Evolutionary conservation across 306 rosid genomes (phyloP).

Genomic region (Clitoria ternatea): DNA sequence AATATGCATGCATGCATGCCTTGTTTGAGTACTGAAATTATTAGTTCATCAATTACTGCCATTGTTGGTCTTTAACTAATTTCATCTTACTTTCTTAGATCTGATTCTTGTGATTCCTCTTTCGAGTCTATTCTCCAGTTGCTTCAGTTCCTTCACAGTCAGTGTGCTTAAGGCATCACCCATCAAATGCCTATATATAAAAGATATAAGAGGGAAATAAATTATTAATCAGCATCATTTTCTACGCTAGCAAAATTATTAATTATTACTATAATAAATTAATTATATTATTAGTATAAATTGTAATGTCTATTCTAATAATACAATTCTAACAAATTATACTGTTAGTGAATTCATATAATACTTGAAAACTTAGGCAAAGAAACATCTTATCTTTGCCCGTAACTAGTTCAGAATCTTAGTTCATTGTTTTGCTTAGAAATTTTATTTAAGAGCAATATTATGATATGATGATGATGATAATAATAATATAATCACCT

Average conservation of each 20-base stretch:
- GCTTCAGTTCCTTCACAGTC: constrained; percentile 78
- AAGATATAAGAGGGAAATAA: neutral
- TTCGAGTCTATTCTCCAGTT: constrained; percentile 83
- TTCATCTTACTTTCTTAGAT: constrained; percentile 71
- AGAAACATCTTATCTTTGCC: neutral
- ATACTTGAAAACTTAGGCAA: neutral
- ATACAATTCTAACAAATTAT: no score
- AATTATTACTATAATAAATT: no score
- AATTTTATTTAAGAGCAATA: neutral
- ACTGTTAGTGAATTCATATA: no score
- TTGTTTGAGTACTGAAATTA: neutral
- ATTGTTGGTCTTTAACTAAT: neutral
- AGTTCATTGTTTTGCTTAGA: neutral
- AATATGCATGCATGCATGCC: no score
- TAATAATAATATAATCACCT: constrained; percentile 39
- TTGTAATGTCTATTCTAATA: no score
- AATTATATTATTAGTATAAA: no score
- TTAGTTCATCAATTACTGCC: neutral
- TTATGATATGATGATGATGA: neutral
- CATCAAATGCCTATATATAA: constrained; percentile 66
- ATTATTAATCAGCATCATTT: neutral
- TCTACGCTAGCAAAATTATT: no score
- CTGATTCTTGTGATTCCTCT: constrained; percentile 80
- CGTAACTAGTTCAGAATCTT: neutral
- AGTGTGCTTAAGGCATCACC: constrained; percentile 83